Evolutionary conservation across 1,139 yeast species (phyloP), one percentile per base, ranked within the genome.

Genomic region (Blastobotrys raffinosifermentans): DNA sequence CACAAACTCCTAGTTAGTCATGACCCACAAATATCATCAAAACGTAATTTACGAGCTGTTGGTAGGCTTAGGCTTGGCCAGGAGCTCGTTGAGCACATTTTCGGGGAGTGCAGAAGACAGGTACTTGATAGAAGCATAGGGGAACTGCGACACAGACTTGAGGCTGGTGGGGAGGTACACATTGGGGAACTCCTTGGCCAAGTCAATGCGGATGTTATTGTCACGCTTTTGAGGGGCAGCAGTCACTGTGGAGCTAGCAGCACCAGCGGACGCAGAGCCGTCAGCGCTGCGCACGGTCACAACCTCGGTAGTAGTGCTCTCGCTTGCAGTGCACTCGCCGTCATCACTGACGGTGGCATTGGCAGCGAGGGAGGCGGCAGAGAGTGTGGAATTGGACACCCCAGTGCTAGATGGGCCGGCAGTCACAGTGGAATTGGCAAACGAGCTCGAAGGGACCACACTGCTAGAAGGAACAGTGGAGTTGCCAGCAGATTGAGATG

Each of bases 381-480:
- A 34, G 27, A 26, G 34, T 33, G 54, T 39, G 9, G 58, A 49
- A 16, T 26, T 37, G 3, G 61, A 38, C 8, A 46, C 46, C 34
- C 55, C 53, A 6, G 40, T 45, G 29, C 59, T 43, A 21, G 50
- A 32, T 10, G 40, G 35, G 11, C 52, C 39, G 13, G 54, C 33
- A 10, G 53, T 33, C 33, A 48, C 46, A 9, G 52, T 44, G 7
- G 46, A 39, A 19, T 46, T 40, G 13, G 58, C 60, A 11, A n/a
- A n/a, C n/a, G n/a, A 47, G 40, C 2, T 42, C 27, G 11, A 53
- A 48, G 16, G n/a, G 23, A 9, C 13, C 5, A 22, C 4, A 13
- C 4, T 22, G 25, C 13, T 4, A 22, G 25, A 22, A 22, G 25
- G 10, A 3, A 22, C 10, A 6, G 25, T 22, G 25, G 5, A 4